Base-by-base conservation (phyloP, 179 eudicot species). In the Beta macrorhiza region DNA sequence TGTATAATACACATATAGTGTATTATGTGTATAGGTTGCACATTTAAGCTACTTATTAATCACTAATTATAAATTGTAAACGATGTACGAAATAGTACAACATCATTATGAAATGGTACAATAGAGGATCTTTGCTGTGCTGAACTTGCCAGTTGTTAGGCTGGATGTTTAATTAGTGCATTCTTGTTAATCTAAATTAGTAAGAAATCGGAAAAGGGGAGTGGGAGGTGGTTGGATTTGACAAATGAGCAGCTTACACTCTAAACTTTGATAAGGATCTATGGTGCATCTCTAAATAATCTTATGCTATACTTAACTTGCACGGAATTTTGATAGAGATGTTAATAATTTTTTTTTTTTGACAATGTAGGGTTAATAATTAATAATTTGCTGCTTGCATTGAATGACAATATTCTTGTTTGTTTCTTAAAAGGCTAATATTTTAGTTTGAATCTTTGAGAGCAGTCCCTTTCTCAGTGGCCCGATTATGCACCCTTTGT, bases 261-360 rank as follows among this genome's bases (percentile, higher is more conserved):
- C 37, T 72, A 58, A 52, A 72, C 8, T 49, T 71, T 49, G 74
- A 20, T 51, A 71, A 71, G 56, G 56, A 71, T 9, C 13, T 71
- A 32, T 17, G 13, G 77, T 74, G 63, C 63, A 72, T n/a, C 16
- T 74, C 32, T 29, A 29, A 29, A 29, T 29, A 37, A 37, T 37
- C 42, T 11, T 53, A 53, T 51, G 77, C 7, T 58, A 58, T 58
- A 73, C 83, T 80, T 80, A 80, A 47, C 82, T 78, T 80, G 73
- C 65, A 80, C 78, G 25, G 49, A 63, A 80, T 15, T 7, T 19
- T 74, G 83, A 80, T n/a, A 32, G 64, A 20, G 74, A 74, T 80
- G 56, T 13, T 64, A 44, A 22, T 49, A 13, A 17, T 53, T 52
- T 74, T 29, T 2, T 55, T 25, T 7, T 37, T 37, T 37, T 2